A percentile compares a stretch with the other conserved stretches of the same genome.
Conservation (phyloP, 2,329 filamentous ascomycete genomes). For the Corinectria fuckeliana region DNA sequence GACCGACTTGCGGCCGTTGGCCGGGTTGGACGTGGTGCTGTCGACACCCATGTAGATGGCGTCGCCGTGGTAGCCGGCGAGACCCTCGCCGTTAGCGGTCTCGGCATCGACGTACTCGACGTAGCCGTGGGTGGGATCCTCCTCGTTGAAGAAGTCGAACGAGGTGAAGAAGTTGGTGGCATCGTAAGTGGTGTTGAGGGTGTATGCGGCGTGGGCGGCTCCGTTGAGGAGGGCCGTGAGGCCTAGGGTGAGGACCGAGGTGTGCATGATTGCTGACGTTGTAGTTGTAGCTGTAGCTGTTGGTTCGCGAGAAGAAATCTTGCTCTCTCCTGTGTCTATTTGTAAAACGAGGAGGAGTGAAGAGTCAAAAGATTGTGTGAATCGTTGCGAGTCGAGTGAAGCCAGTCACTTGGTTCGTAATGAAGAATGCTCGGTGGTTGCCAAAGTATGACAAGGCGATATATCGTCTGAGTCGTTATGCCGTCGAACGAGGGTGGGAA, state of each 20-base stretch:
- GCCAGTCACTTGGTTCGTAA: background rate
- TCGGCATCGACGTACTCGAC: constrained; percentile 70
- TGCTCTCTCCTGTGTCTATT: background rate
- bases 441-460: background rate
- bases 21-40: constrained; percentile 59
- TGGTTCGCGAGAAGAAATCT: background rate
- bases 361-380: background rate
- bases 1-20: constrained; percentile 71
- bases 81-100: constrained; percentile 62
- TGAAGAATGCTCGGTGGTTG: background rate
- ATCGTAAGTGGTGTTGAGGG: constrained; percentile 56
- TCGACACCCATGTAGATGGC: constrained; percentile 76
- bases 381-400: background rate
- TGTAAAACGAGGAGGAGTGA: background rate
- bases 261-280: constrained; percentile 35
- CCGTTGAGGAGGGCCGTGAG: constrained; percentile 41
- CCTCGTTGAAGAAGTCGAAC: constrained; percentile 61
- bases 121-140: constrained; percentile 77
- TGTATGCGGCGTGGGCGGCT: constrained; percentile 47
- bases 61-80: constrained; percentile 63
- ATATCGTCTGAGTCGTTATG: background rate
- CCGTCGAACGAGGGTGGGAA: background rate
- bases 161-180: constrained; percentile 61
- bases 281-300: background rate
- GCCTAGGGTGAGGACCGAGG: constrained; percentile 35